Evolutionary conservation across 805 yeast species (phyloP), one percentile per base, ranked within the genome.

Genomic region (Cyberlindnera nakhonratchasimensis): DNA sequence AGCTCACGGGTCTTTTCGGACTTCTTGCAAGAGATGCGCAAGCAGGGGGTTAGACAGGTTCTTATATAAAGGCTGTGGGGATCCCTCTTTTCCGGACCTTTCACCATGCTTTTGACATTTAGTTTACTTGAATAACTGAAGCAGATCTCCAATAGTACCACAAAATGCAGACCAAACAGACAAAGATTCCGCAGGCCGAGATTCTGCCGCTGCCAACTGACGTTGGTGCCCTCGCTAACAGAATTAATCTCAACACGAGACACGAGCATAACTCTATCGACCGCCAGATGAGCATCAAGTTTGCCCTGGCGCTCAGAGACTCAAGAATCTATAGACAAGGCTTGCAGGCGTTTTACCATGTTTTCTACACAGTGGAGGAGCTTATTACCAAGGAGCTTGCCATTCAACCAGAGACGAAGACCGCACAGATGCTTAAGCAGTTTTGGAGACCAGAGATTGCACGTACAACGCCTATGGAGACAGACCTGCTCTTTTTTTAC

Each of bases 271-370:
- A 82, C 59, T 74, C 74, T 49, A 79, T 86, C 41, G 78, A 86
- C 60, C 81, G 82, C 48, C 64, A 77, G 56, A 79, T 86, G 65
- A 75, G 83, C 12, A 64, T 84, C 32, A 81, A 81, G 62, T 71
- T 86, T 48, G 87, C 88, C 4, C 63, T 86, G 33, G 95, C 93
- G 2, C 64, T 86, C 45, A 75, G 86, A 61, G 90, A 86, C 59
- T 77, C 80, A 35, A 80, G 76, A 49, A 79, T 86, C 30, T 86
- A 82, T 67, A 76, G 91, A 60, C 95, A 86, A 63, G 93, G 93
- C 3, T 65, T 86, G 34, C 88, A 83, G 59, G 72, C 79, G 43
- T 84, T 78, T 58, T 85, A 80, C 60, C 86, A 80, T 57, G 75
- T 82, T 5, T 83, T 82, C 63, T 69, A 71, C 23, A 67, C 82